Evolutionary conservation across 2,329 filamentous ascomycete genomes (phyloP).

Genomic region (Clarireedia paspali): DNA sequence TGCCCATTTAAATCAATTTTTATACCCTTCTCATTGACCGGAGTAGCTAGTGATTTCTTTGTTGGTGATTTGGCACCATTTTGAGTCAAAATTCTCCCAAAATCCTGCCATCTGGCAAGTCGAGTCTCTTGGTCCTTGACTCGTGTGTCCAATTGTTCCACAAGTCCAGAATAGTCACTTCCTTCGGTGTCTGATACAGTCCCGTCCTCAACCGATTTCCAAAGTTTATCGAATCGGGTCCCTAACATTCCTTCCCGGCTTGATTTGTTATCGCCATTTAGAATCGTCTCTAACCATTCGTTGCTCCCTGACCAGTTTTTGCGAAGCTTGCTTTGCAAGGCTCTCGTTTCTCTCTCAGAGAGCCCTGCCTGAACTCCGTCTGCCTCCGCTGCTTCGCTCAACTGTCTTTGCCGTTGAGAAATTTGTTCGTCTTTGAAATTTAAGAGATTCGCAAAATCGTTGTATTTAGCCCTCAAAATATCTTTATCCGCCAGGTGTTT

Average conservation of each 20-base stretch:
- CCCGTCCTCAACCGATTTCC: constrained; percentile 57
- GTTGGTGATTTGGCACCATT: constrained; percentile 19
- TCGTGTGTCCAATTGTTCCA: constrained; percentile 65
- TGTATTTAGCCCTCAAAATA: constrained; percentile 49
- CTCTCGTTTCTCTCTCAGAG: constrained; percentile 28
- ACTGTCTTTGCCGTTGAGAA: constrained; percentile 42
- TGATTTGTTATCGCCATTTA: constrained; percentile 55
- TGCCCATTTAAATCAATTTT: constrained; percentile 49
- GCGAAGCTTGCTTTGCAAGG: constrained; percentile 51
- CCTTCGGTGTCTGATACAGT: constrained; percentile 49
- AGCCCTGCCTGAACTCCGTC: constrained; percentile 18
- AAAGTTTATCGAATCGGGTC: constrained; percentile 62
- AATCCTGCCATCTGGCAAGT: constrained; percentile 66
- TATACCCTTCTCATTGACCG: constrained; percentile 26
- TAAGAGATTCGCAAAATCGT: constrained; percentile 58
- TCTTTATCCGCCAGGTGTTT: constrained; percentile 52
- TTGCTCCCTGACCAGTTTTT: constrained; percentile 75
- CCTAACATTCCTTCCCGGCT: constrained; percentile 57
- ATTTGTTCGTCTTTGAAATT: constrained; percentile 54
- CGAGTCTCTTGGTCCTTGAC: constrained; percentile 60
- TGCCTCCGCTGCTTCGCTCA: constrained; percentile 28
- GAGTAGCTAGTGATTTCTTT: constrained; percentile 11
- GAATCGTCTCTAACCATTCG: constrained; percentile 63
- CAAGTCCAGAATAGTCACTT: constrained; percentile 38
- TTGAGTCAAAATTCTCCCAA: constrained; percentile 36